Evolutionary conservation across 768 basidiomycete species (phyloP), one percentile per base, ranked within the genome.

Genomic region (Amanita exitialis): DNA sequence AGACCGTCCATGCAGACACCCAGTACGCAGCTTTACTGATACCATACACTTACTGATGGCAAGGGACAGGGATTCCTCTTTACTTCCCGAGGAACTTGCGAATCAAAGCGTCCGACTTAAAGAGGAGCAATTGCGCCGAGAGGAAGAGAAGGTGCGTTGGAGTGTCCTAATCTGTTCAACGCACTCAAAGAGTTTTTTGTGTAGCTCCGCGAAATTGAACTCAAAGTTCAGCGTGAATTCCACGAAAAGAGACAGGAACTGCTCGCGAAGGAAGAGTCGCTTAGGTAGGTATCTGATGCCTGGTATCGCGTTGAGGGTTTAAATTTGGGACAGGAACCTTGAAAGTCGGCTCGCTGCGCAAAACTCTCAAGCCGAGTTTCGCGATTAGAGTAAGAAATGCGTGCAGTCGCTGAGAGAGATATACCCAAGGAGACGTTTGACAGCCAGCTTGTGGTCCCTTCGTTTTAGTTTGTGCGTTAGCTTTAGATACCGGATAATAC

Each of bases 161-260:
- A n/a, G 12, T 45, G 53, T 44, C 8, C 43, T 25, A 27, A 9
- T 3, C n/a, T 39, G 32, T 36, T 49, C 49, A 37, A 35, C 38
- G 39, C 58, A 47, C 51, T 32, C 12, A 32, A 4, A 4, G 7
- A 32, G 4, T 32, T 54, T 52, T 51, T 54, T 53, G 16, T 48
- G 49, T 58, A 90, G 84, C 77, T 99, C 57, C 91, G 95, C 55
- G 96, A 99, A 72, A 89, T 97, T 67, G 96, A 99, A 67, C 79
- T 97, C 67, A 94, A 92, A 67, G 92, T 97, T 25, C 94, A 97
- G 68, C 80, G 96, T 44, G 96, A 99, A 74, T 91, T 99, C 68
- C 90, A 89, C 64, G 90, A 98, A 75, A 94, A 95, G 73, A 77
- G 93, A 62, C 95, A 98, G 65, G 95, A 98, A 64, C 71, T 98